These are phyloP conservation scores for Colletotrichum salicis DNA, from an alignment of 2,329 filamentous ascomycete genomes.

Conservation along the genomic window DNA sequence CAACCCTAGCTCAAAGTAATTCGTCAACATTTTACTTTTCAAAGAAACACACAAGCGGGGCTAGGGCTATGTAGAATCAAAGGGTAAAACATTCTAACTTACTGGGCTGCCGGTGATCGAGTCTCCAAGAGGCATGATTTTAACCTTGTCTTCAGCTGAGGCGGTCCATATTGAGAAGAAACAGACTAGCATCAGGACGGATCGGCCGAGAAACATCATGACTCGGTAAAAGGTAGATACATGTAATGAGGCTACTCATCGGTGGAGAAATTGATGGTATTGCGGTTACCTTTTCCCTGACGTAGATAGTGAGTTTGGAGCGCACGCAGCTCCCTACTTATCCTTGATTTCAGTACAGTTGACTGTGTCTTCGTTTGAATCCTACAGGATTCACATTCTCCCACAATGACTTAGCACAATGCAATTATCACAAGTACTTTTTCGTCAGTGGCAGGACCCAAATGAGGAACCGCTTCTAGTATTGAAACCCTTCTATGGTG, in stretches of 20 bases:
- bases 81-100: not conserved
- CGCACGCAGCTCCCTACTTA: not conserved
- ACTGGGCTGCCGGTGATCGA: constrained; percentile 42
- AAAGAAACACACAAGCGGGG: not conserved
- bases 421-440: too few relatives aligned
- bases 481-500: not conserved
- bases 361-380: not conserved
- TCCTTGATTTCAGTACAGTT: not conserved
- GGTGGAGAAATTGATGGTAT: too few relatives aligned
- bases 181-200: not conserved
- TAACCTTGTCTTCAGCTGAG: constrained; percentile 9
- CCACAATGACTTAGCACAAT: too few relatives aligned
- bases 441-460: not conserved
- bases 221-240: not conserved
- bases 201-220: not conserved
- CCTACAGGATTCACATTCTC: not conserved
- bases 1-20: constrained; percentile 40
- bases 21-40: too few relatives aligned
- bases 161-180: not conserved
- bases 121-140: constrained; percentile 42
- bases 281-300: too few relatives aligned
- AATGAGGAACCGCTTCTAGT: not conserved
- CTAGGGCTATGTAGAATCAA: not conserved
- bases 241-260: not conserved
- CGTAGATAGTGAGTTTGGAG: too few relatives aligned